Conservation (phyloP, 306 rosid species). For the Crotalaria pallida region DNA sequence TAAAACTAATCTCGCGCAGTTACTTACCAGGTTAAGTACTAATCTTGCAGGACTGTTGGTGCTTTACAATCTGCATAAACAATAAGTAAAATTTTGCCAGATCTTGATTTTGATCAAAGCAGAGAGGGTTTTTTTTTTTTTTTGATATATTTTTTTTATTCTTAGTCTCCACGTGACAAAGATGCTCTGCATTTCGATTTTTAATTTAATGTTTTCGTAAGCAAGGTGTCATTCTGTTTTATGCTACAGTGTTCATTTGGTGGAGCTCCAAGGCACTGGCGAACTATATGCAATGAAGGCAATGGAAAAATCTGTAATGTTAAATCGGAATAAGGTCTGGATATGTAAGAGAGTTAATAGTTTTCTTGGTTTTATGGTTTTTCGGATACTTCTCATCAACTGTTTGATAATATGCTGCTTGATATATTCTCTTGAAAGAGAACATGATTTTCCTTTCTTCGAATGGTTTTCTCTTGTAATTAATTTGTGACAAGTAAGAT, state of each 20-base stretch:
- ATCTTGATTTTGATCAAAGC: not conserved
- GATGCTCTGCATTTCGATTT: not conserved
- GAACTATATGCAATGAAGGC: slow-evolving; percentile 96
- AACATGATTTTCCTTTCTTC: not conserved
- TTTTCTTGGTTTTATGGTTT: slow-evolving; percentile 5
- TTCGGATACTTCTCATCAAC: not conserved
- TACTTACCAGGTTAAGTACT: not conserved
- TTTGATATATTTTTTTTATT: not conserved
- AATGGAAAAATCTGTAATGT: slow-evolving; percentile 82
- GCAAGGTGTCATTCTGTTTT: slow-evolving; percentile 18
- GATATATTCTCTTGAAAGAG: not conserved
- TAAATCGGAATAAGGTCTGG: slow-evolving; percentile 89
- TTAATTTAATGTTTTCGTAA: not conserved
- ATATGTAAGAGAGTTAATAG: slow-evolving; percentile 14
- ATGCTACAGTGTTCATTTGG: slow-evolving; percentile 80
- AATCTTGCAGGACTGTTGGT: not conserved
- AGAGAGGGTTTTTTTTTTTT: not conserved
- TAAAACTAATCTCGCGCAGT: too few relatives aligned
- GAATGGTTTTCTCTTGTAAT: not conserved
- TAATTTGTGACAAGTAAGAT: not conserved
- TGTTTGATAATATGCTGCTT: not conserved
- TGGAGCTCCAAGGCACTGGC: slow-evolving; percentile 72
- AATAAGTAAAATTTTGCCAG: not conserved
- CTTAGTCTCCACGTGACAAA: not conserved
- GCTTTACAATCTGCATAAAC: not conserved